A percentile compares a stretch with the other conserved stretches of the same genome.
Conservation (phyloP, 78 protist species). For the Cyanophora paradoxa region DNA sequence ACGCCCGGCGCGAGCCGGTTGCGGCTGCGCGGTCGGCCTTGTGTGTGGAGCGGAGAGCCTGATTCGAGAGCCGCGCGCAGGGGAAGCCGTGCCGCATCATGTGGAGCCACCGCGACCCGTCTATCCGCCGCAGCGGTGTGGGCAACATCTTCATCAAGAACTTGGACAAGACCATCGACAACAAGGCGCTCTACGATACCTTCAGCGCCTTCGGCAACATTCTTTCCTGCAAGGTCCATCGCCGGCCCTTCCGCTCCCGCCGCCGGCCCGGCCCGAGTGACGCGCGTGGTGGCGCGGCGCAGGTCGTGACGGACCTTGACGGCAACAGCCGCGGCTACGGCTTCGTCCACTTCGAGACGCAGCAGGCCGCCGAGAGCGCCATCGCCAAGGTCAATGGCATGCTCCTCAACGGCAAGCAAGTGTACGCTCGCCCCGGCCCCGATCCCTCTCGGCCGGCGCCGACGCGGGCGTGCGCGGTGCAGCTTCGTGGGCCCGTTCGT, state of each 20-base stretch:
- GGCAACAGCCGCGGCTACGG: conserved; percentile 81
- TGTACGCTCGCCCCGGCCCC: too few species aligned
- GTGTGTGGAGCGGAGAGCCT: too few species aligned
- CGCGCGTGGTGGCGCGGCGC: too few species aligned
- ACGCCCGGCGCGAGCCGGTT: too few species aligned
- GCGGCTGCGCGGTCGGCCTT: too few species aligned
- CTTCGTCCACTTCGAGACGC: conserved; percentile 88
- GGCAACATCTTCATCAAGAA: conserved; percentile 97
- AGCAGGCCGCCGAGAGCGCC: conserved; percentile 81
- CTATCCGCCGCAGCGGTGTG: conserved; percentile 81
- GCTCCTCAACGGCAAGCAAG: conserved; percentile 69
- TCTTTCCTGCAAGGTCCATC: conserved; percentile 67
- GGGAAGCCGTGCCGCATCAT: conserved; percentile 90
- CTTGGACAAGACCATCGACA: conserved; percentile 78
- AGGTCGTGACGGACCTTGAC: conserved; percentile 42
- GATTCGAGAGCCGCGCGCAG: too few species aligned
- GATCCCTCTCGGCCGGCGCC: too few species aligned
- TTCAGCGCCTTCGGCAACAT: conserved; percentile 74
- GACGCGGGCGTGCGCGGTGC: too few species aligned
- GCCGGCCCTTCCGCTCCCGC: too few species aligned
- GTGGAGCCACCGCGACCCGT: conserved; percentile 96
- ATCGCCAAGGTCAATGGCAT: conserved; percentile 86
- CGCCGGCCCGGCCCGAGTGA: too few species aligned
- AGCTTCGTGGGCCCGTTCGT: conserved; percentile 79
- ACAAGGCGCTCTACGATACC: conserved; percentile 82